phyloP scores from a whole-genome alignment of 257 asterid genomes.

The Solanum microdontum region DNA sequence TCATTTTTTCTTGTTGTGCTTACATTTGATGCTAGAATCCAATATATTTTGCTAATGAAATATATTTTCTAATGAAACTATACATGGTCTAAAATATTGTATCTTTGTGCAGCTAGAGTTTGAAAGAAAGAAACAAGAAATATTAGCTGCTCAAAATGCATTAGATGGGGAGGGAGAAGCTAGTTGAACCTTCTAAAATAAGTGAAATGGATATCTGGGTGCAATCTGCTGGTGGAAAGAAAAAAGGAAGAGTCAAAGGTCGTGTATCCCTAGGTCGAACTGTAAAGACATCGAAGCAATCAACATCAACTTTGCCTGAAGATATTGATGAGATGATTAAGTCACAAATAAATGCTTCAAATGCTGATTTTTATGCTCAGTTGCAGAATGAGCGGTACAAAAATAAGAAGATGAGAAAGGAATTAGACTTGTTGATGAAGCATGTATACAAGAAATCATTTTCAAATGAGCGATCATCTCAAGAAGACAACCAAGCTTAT shows the following conservation, averaged over 20 bases:
- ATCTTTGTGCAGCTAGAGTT: neutral
- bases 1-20: neutral
- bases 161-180: neutral
- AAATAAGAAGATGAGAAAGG: neutral
- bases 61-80: neutral
- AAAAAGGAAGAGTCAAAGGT: neutral
- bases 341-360: neutral
- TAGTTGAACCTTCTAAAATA: neutral
- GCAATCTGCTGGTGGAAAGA: neutral
- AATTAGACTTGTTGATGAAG: neutral
- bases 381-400: neutral
- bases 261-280: neutral
- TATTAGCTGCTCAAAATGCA: neutral
- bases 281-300: neutral
- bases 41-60: neutral
- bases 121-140: neutral
- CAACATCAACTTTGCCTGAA: neutral
- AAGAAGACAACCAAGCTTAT: neutral
- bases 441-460: neutral
- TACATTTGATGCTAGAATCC: neutral
- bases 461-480: neutral
- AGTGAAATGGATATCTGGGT: neutral
- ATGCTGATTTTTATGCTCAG: neutral
- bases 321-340: neutral
- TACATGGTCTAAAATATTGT: neutral